Base-by-base conservation (phyloP, 129 eudicot genomes). In the Pseudognaphalium luteoalbum region DNA sequence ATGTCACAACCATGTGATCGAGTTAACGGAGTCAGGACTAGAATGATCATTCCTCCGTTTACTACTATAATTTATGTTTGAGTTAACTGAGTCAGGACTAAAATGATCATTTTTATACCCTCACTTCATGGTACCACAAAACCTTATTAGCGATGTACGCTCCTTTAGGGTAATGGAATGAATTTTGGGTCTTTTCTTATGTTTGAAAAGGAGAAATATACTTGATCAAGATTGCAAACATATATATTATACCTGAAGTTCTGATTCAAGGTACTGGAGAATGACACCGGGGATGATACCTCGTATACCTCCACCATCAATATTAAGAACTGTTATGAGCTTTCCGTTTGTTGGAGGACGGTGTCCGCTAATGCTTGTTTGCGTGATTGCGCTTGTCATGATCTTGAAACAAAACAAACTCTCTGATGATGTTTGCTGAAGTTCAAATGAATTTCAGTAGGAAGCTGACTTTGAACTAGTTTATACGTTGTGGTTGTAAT, bases 241-340 rank as follows among this genome's bases (percentile, higher is more conserved):
- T 37, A 10, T 5, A 12, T 19, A 25, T 25, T 25, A 25, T 80
- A 78, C 80, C 79, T 82, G 85, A 69, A 80, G 84, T 61, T 83
- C 68, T 29, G 70, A 66, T 56, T 81, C 85, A 35, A 87, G 86
- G 69, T 70, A 84, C 64, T 68, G 64, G 17, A 87, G 88, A 59
- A 84, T 77, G 30, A 80, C 86, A 20, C 84, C 91, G 1, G 91
- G 91, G 8, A 87, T 79, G 78, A 87, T 70, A 15, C 91, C 91
- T 72, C 87, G 50, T 2, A 87, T n/a, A 35, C 91, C 91, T 32
- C 91, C 91, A 3, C 91, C 91, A 29, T 87, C 91, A 14, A 87
- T 79, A 59, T 74, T 84, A 22, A 87, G 86, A 33, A 87, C 47
- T 0, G 91, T 84, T 35, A 87, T 78, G 29, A 68, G 83, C 20